Evolutionary conservation across 2,329 filamentous ascomycete species (phyloP).

Genomic region (Rhinocladiella similis): DNA sequence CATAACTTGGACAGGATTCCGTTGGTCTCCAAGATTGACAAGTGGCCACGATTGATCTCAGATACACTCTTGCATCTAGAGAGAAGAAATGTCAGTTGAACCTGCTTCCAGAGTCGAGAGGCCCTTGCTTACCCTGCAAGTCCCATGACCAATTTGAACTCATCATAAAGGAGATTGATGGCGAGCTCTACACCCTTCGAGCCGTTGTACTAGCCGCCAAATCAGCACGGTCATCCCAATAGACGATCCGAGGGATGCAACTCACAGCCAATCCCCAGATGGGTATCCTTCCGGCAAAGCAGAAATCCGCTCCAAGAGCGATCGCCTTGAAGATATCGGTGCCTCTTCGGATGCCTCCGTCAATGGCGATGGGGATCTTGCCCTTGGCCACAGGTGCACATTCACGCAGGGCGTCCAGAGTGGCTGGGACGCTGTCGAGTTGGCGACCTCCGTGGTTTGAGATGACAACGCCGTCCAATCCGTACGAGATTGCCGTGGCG

Average conservation of each 20-base stretch:
- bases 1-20: conserved; percentile 34
- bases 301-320: conserved; percentile 37
- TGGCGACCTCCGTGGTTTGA: conserved; percentile 28
- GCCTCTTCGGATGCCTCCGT: conserved; percentile 38
- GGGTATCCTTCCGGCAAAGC: conserved; percentile 36
- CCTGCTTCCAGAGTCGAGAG: not conserved
- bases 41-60: conserved; percentile 34
- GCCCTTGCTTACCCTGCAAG: conserved; percentile 26
- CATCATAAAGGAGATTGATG: conserved; percentile 12
- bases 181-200: conserved; percentile 12
- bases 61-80: conserved; percentile 29
- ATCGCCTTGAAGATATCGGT: conserved; percentile 41
- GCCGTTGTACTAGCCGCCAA: conserved; percentile 6
- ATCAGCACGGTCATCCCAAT: too few species aligned
- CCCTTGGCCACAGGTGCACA: conserved; percentile 29
- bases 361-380: conserved; percentile 33
- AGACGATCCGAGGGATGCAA: not conserved
- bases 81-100: not conserved
- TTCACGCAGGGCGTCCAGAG: conserved; percentile 24
- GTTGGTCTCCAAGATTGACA: conserved; percentile 33
- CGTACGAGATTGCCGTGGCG: conserved; percentile 22
- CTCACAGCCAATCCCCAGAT: conserved; percentile 37
- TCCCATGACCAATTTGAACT: conserved; percentile 16
- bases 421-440: conserved; percentile 26
- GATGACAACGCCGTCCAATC: conserved; percentile 25